Evolutionary conservation across 768 basidiomycete species (phyloP), one percentile per base, ranked within the genome.

Genomic region (Hydnum rufescens): DNA sequence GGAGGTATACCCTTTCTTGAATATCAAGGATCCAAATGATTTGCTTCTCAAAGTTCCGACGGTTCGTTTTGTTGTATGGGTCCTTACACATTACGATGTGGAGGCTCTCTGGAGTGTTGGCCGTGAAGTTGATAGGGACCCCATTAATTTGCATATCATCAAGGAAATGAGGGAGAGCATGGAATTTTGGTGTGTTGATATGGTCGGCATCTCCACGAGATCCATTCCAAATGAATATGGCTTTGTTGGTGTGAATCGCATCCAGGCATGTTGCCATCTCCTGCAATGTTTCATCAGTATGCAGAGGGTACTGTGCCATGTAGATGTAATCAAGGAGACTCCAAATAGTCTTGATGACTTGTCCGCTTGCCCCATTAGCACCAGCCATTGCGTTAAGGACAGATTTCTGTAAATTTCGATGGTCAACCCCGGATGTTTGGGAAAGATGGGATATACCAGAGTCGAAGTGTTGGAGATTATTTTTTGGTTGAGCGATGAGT

Each of bases 161-260:
- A 1, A 54, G 8, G 54, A 69, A 71, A 53, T 72, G 72, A 1
- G 28, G 36, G 1, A 64, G 54, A 16, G 57, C 62, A 52, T 71
- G 70, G 1, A 73, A 55, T 54, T 73, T 73, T 0, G 69, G 69
- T n/a, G 72, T 59, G 44, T 71, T 68, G 58, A 70, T 70, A 43
- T 62, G 55, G 3, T 6, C 61, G 2, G 8, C 6, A 6, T 16
- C 50, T 2, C 2, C 49, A 2, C 3, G 28, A n/a, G 22, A 51
- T 6, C 18, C 8, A 51, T 51, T 3, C 18, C 32, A 13, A 19
- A 16, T 48, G 32, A 42, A 32, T 8, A 4, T 2, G 31, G 23
- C 13, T 18, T 51, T 55, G 36, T 39, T 59, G 49, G 5, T 16
- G 25, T 3, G 50, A 26, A 13, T 32, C 29, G 30, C 26, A 28